Evolutionary conservation across 2,329 filamentous ascomycete genomes (phyloP).

Genomic region (Helicocarpus griseus): DNA sequence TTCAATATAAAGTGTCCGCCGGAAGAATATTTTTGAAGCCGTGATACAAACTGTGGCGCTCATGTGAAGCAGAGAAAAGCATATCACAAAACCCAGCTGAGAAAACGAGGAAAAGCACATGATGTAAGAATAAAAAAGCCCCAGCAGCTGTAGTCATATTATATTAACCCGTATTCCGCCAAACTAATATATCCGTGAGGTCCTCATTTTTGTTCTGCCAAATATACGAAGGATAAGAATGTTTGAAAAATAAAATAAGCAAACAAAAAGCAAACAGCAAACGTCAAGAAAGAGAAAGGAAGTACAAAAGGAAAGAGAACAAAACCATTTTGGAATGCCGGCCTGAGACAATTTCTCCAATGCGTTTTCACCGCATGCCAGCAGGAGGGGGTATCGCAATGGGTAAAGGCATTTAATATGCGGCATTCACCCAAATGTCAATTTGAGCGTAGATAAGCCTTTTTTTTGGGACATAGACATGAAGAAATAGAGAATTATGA

Average conservation of each 20-base stretch:
- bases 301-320: neutral
- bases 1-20: too few species aligned
- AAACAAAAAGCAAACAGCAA: neutral
- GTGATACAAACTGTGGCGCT: neutral
- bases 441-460: neutral
- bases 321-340: neutral
- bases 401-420: neutral
- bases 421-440: neutral
- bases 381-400: neutral
- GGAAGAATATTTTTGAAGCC: neutral
- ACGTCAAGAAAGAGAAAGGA: neutral
- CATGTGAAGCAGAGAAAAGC: neutral
- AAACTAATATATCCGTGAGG: neutral
- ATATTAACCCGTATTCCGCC: neutral
- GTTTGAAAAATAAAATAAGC: neutral
- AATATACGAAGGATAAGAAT: neutral
- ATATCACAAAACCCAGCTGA: neutral
- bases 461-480: too few species aligned
- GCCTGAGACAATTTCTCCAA: neutral
- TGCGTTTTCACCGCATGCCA: neutral
- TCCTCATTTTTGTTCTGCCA: neutral
- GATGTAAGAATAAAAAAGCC: neutral
- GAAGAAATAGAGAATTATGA: constrained; percentile 12
- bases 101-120: neutral
- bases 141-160: neutral